Percentiles rank a stretch among this genome's conserved stretches.
Conservation (phyloP, 495 filamentous ascomycete species). For the Cercophora samala region DNA sequence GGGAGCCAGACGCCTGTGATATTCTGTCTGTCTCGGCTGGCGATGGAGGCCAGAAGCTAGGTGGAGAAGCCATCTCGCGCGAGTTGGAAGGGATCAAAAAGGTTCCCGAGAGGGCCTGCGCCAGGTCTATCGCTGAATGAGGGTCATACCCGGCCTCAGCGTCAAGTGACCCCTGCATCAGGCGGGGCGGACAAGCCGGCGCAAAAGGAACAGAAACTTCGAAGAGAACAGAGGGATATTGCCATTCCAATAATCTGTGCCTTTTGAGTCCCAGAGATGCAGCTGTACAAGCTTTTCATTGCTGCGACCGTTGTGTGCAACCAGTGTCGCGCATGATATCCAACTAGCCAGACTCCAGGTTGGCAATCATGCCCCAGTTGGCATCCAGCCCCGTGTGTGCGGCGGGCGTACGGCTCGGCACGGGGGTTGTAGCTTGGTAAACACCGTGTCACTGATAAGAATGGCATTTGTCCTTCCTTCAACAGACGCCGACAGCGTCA, state of each 20-base stretch:
- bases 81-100: background rate
- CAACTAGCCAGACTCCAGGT: background rate
- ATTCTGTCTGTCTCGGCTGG: conserved; percentile 1
- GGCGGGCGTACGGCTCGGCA: conserved; percentile 3
- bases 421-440: conserved; percentile 1
- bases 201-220: background rate
- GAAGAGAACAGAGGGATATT: background rate
- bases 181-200: conserved; percentile 3
- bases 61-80: background rate
- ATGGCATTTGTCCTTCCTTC: background rate
- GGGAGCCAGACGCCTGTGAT: background rate
- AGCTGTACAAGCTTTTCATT: conserved; percentile 4
- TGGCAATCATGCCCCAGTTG: conserved; percentile 4
- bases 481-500: background rate
- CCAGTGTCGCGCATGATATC: background rate
- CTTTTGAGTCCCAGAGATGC: background rate
- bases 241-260: background rate
- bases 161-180: conserved; percentile 12
- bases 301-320: conserved; percentile 5
- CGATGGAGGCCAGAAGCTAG: background rate
- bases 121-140: background rate
- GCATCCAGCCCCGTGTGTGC: background rate
- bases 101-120: conserved; percentile 2
- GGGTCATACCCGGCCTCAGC: conserved; percentile 9
- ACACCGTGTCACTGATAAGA: background rate